These are phyloP conservation scores for Falciphora oryzae DNA, from an alignment of 2,329 filamentous ascomycete species.

Conservation along the genomic window DNA sequence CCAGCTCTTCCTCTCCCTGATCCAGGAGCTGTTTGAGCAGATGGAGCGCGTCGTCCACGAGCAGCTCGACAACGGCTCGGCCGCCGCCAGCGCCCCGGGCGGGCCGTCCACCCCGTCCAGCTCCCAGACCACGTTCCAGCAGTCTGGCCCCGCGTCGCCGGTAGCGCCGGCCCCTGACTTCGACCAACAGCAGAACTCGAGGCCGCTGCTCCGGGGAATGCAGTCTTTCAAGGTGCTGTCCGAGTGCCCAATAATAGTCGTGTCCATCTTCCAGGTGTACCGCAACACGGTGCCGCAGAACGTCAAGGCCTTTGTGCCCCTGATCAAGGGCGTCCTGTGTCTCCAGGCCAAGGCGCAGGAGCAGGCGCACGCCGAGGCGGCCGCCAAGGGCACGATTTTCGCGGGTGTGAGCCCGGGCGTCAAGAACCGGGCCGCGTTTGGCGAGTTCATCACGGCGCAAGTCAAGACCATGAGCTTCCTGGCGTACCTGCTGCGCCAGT, in stretches of 20 bases:
- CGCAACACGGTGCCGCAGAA: constrained; percentile 72
- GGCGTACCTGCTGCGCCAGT: constrained; percentile 84
- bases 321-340: constrained; percentile 85
- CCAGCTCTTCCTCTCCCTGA: constrained; percentile 83
- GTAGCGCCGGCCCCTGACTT: constrained; percentile 77
- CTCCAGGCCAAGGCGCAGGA: constrained; percentile 91
- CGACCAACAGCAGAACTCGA: constrained; percentile 72
- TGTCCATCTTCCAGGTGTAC: constrained; percentile 95
- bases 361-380: constrained; percentile 82
- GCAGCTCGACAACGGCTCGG: constrained; percentile 75
- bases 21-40: constrained; percentile 91
- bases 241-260: constrained; percentile 97
- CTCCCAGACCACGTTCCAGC: constrained; percentile 66
- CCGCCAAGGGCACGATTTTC: constrained; percentile 73
- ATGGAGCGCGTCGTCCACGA: constrained; percentile 95
- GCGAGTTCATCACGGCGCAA: constrained; percentile 95
- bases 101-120: constrained; percentile 62
- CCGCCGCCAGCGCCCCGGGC: constrained; percentile 41
- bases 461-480: constrained; percentile 99
- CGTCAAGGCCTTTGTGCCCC: constrained; percentile 84
- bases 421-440: constrained; percentile 88
- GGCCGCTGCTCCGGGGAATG: constrained; percentile 86
- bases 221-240: constrained; percentile 98
- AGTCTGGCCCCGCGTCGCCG: constrained; percentile 78
- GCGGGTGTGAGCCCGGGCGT: constrained; percentile 91